Percentiles rank a stretch among this genome's conserved stretches.
These are phyloP conservation scores for Orbilia blumenaviensis DNA, from an alignment of 2,329 filamentous ascomycete species.

Conservation along the genomic window DNA sequence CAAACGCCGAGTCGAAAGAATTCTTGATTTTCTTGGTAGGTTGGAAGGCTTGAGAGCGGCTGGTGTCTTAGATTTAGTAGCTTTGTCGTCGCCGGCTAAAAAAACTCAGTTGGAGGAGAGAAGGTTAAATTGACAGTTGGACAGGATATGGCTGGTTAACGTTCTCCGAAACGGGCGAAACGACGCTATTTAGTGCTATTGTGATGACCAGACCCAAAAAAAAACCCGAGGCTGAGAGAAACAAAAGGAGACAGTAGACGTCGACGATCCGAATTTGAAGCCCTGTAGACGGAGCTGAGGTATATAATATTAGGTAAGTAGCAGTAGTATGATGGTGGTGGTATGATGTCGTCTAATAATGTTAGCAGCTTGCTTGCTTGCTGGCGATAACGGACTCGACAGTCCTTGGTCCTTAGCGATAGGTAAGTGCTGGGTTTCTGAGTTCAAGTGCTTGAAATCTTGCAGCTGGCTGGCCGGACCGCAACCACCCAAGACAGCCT, in stretches of 20 bases:
- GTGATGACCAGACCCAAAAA: not conserved
- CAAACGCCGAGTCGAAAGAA: not conserved
- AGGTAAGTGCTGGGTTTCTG: constrained; percentile 40
- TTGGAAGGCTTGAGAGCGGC: not conserved
- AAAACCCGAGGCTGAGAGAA: constrained; percentile 1
- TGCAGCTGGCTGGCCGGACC: constrained; percentile 35
- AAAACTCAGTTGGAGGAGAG: constrained; percentile 18
- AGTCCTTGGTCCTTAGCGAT: constrained; percentile 49
- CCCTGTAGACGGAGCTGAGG: constrained; percentile 2
- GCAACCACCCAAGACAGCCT: constrained; percentile 26
- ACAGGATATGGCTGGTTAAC: constrained; percentile 1
- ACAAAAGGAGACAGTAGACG: not conserved
- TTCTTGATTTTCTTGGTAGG: constrained; percentile 23
- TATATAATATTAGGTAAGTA: constrained; percentile 16
- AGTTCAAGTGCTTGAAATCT: constrained; percentile 27
- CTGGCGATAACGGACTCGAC: constrained; percentile 41
- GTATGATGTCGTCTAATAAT: constrained; percentile 10
- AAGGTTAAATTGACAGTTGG: constrained; percentile 6
- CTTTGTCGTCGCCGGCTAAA: constrained; percentile 35
- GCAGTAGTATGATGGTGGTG: constrained; percentile 5
- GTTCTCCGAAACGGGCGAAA: constrained; percentile 3
- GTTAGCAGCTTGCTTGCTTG: constrained; percentile 19
- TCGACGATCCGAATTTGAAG: not conserved
- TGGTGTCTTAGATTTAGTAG: constrained; percentile 13
- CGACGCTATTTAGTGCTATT: constrained; percentile 6